phyloP scores from a whole-genome alignment of 2,329 filamentous ascomycete genomes.

The Hymenoscyphus fructigenus region DNA sequence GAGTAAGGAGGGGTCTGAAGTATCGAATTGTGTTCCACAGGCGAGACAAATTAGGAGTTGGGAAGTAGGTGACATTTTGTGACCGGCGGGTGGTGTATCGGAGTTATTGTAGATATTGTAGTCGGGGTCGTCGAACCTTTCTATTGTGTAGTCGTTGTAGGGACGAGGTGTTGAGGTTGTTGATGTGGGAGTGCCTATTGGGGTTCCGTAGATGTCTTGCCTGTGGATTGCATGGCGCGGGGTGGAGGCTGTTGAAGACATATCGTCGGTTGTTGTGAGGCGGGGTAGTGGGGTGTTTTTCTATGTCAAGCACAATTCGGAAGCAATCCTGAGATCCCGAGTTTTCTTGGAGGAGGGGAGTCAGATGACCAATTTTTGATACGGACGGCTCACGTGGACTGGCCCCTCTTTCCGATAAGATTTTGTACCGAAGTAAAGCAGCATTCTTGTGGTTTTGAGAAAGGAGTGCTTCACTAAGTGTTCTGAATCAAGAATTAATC shows the following conservation, averaged over 20 bases:
- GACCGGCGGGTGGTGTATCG: conserved; percentile 17
- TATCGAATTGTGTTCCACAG: conserved; percentile 70
- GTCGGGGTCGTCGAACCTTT: conserved; percentile 23
- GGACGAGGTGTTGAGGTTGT: conserved; percentile 5
- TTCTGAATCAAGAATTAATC: no score
- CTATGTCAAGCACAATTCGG: not conserved
- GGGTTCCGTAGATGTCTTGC: not conserved
- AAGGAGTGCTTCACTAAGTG: no score
- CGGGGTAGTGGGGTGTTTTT: not conserved
- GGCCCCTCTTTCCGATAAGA: not conserved
- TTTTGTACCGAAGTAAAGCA: not conserved
- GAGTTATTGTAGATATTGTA: conserved; percentile 20
- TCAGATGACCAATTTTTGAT: not conserved
- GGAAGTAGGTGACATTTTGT: conserved; percentile 23
- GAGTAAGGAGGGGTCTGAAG: conserved; percentile 47
- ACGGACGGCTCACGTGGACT: not conserved
- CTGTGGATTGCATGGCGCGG: not conserved
- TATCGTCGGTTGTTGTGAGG: not conserved
- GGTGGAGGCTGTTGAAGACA: conserved; percentile 3
- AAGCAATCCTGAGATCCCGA: not conserved
- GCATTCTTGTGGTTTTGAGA: no score
- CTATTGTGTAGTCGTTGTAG: not conserved
- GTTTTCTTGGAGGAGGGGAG: not conserved
- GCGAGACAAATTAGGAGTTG: conserved; percentile 60
- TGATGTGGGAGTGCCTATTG: conserved; percentile 3